Evolutionary conservation across 2,329 filamentous ascomycete genomes (phyloP).

Genomic region (Gaeumannomyces sp.): DNA sequence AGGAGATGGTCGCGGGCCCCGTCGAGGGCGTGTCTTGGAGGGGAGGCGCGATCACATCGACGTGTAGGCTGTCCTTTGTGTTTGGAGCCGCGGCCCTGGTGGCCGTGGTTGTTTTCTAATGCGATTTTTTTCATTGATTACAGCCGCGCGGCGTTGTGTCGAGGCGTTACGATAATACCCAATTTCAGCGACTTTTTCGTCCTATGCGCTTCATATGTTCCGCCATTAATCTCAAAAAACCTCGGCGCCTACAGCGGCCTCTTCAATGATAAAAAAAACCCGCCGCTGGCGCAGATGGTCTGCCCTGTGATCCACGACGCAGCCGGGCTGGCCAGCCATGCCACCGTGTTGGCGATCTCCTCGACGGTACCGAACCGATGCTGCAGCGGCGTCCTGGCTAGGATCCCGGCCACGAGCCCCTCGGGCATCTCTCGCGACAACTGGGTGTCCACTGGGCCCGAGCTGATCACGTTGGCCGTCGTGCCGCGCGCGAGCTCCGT

Average conservation of each 20-base stretch:
- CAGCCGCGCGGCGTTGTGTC: not conserved
- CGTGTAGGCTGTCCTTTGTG: not conserved
- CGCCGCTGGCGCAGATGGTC: slow-evolving; percentile 49
- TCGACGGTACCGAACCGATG: slow-evolving; percentile 43
- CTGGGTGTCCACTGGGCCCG: slow-evolving; percentile 52
- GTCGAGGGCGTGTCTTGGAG: slow-evolving; percentile 18
- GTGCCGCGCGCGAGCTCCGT: slow-evolving; percentile 48
- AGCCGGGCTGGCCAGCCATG: slow-evolving; percentile 44
- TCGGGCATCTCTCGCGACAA: slow-evolving; percentile 47
- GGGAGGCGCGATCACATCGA: not conserved
- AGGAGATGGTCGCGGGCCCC: slow-evolving; percentile 35
- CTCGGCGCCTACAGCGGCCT: not conserved
- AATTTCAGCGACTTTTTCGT: not conserved
- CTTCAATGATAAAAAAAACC: slow-evolving; percentile 12
- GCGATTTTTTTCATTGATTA: not conserved
- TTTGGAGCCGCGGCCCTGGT: not conserved
- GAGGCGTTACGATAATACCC: not conserved
- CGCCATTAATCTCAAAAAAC: not conserved
- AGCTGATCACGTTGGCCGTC: slow-evolving; percentile 55
- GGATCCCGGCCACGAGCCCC: slow-evolving; percentile 42
- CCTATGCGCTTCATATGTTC: not conserved
- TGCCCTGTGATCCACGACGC: slow-evolving; percentile 48
- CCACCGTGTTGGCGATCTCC: slow-evolving; percentile 51
- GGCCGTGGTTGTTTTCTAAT: not conserved
- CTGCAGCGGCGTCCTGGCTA: slow-evolving; percentile 42